phyloP scores from a whole-genome alignment of 2,329 filamentous ascomycete species.

The Ascochyta pisi region DNA sequence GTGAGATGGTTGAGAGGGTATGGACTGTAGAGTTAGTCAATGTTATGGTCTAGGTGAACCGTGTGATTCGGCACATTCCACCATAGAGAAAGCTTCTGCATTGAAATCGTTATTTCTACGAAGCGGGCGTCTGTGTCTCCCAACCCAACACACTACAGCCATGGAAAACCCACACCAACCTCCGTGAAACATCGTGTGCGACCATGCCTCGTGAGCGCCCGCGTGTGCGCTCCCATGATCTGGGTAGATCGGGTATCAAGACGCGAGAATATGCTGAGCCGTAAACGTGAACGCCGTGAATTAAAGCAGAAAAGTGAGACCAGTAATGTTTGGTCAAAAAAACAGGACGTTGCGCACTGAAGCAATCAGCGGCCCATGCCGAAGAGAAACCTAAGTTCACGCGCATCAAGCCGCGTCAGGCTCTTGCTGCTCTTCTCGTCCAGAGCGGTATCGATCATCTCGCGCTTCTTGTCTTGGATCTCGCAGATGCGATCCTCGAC shows the following conservation, averaged over 20 bases:
- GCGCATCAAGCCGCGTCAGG: constrained; percentile 69
- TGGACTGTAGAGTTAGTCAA: constrained; percentile 53
- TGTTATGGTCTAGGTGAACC: no score
- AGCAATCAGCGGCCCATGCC: constrained; percentile 38
- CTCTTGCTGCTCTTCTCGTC: constrained; percentile 74
- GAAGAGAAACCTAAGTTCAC: constrained; percentile 76
- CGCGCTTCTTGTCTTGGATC: constrained; percentile 79
- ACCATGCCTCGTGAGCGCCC: not conserved
- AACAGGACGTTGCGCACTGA: not conserved
- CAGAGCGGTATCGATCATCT: constrained; percentile 78
- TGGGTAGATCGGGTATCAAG: constrained; percentile 18
- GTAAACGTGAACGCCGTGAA: not conserved
- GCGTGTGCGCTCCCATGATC: constrained; percentile 5
- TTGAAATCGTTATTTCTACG: no score
- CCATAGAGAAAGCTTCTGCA: no score
- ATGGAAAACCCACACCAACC: not conserved
- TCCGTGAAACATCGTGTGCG: not conserved
- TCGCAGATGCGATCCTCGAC: constrained; percentile 87
- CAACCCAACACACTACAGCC: not conserved
- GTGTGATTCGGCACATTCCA: no score
- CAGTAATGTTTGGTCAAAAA: not conserved
- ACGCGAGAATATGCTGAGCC: not conserved
- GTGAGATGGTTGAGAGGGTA: constrained; percentile 75
- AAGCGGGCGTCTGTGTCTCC: not conserved
- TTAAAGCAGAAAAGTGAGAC: not conserved